Conservation (phyloP, 2,329 filamentous ascomycete species). For the Penicillium griseofulvum region DNA sequence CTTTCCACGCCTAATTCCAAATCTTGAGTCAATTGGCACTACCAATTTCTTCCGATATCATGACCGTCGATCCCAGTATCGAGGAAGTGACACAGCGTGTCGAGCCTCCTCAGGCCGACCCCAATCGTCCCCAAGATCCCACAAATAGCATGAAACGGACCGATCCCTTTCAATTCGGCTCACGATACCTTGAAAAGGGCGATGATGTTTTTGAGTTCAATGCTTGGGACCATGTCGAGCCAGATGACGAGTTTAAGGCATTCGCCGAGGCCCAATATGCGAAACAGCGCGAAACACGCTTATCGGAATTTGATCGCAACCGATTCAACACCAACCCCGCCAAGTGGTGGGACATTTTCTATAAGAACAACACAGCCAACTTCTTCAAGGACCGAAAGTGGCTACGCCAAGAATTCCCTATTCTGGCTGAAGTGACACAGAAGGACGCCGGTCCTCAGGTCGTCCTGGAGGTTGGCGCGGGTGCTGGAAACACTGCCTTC, state of each 20-base stretch:
- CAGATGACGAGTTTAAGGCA: constrained; percentile 81
- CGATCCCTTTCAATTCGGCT: constrained; percentile 95
- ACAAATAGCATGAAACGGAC: constrained; percentile 76
- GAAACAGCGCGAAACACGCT: constrained; percentile 79
- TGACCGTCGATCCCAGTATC: constrained; percentile 13
- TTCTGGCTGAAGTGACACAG: constrained; percentile 72
- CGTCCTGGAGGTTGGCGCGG: constrained; percentile 87
- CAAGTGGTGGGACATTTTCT: constrained; percentile 98
- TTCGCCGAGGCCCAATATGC: constrained; percentile 82
- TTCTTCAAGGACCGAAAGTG: constrained; percentile 99
- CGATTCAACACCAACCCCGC: constrained; percentile 88
- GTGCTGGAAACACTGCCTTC: constrained; percentile 94
- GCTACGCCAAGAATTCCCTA: constrained; percentile 91
- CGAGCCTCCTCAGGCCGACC: constrained; percentile 46
- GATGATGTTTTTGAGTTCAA: constrained; percentile 97
- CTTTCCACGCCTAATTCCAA: neutral
- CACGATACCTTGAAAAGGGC: constrained; percentile 74
- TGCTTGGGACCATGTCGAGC: constrained; percentile 97
- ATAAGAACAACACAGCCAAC: constrained; percentile 94
- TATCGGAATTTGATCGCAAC: constrained; percentile 86
- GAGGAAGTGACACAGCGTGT: constrained; percentile 45
- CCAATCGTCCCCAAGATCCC: constrained; percentile 67
- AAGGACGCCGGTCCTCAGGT: constrained; percentile 67
- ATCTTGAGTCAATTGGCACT: neutral
- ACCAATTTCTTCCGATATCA: neutral